Base-by-base conservation (phyloP, 306 rosid species). In the Citrullus amarus region DNA sequence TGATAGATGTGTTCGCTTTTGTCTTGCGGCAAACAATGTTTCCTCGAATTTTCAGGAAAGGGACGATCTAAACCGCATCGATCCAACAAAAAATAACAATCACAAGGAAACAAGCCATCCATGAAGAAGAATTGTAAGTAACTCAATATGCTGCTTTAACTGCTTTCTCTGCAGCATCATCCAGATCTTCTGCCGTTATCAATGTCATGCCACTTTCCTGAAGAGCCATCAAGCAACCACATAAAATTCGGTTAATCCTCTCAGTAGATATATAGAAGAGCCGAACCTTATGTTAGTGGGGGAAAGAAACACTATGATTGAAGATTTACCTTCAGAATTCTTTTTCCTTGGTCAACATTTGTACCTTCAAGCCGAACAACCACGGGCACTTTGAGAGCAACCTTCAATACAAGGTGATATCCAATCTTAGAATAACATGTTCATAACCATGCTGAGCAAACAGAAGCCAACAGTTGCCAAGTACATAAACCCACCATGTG, bases 331-430 rank as follows among this genome's bases (percentile, higher is more conserved):
- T 95, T 95, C 81, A 95, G 80, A 80, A 91, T 95, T 86, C 91
- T 87, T 87, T 91, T 95, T 78, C 99, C 99, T 82, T 92, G 89
- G 77, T 92, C 99, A 51, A 95, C 97, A 11, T 95, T 95, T 79
- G 99, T 95, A 86, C 99, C 99, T 85, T 95, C 99, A 44, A 95
- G 99, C 75, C 99, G 97, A 79, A 95, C 99, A 20, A 95, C 12
- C 78, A 95, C 99, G 8, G 99, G 99, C 69, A 95, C 99, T 83
- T 95, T 91, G 39, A 95, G 86, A 20, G 86, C 82, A 80, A 95
- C 99, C 99, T 95, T 76, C 55, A 83, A 75, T 48, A 80, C 36
- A 81, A 34, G 66, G 30, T 63, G 22, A 81, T 82, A 54, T 39
- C 41, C 30, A 62, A 44, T 18, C 34, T 54, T 46, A 82, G 77